Conservation (phyloP, 78 protist species). For the Cavenderia fasciculata region DNA sequence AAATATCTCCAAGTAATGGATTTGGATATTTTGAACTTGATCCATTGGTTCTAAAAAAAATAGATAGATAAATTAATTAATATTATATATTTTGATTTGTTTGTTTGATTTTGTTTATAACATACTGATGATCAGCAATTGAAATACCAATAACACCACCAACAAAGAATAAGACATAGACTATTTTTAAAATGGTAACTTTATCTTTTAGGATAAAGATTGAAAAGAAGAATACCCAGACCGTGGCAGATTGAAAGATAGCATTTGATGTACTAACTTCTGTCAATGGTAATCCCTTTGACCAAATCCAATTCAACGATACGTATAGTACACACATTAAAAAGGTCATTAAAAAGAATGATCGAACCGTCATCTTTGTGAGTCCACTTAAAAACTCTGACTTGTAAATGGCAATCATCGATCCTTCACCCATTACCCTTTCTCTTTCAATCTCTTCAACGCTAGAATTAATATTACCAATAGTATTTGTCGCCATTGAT, state of each 20-base stretch:
- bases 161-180: conserved; percentile 14
- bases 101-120: too few relatives aligned
- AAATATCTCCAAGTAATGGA: conserved; percentile 31
- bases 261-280: conserved; percentile 54
- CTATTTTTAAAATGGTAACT: conserved; percentile 4
- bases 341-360: too few relatives aligned
- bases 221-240: conserved; percentile 41
- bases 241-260: conserved; percentile 35
- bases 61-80: background rate
- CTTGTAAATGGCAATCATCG: background rate
- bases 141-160: conserved; percentile 52
- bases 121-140: background rate
- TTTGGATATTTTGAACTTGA: conserved; percentile 3
- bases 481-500: background rate
- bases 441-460: background rate
- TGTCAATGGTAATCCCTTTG: conserved; percentile 29
- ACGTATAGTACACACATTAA: conserved; percentile 38
- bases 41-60: background rate
- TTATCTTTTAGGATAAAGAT: conserved; percentile 48
- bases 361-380: background rate
- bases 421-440: background rate
- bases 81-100: background rate
- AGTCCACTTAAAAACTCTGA: background rate
- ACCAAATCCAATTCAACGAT: conserved; percentile 32
- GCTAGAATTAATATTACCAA: background rate